Conservation (phyloP, 805 yeast species). For the Metschnikowia matae region DNA sequence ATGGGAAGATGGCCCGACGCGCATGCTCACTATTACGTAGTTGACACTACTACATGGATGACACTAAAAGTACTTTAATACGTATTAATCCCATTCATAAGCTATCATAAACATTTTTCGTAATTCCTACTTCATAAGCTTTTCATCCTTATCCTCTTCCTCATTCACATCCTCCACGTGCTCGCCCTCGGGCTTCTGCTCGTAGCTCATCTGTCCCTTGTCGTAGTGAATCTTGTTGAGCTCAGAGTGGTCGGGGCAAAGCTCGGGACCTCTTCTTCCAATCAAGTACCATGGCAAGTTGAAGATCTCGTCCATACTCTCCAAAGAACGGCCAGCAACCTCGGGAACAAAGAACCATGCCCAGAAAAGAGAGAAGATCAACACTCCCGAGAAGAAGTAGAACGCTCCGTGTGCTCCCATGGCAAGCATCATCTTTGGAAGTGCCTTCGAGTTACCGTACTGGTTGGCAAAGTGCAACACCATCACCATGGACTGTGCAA, state of each 20-base stretch:
- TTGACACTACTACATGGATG: neutral
- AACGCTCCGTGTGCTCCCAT: conserved; percentile 49
- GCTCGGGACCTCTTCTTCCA: conserved; percentile 50
- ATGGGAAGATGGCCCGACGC: too few relatives aligned
- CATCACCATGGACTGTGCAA: conserved; percentile 51
- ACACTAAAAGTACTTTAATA: too few relatives aligned
- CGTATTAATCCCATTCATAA: too few relatives aligned
- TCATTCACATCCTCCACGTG: conserved; percentile 7
- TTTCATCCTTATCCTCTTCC: conserved; percentile 8
- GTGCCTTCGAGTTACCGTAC: conserved; percentile 53
- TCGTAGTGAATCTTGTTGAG: conserved; percentile 25
- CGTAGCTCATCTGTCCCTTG: conserved; percentile 2
- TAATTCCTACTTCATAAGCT: conserved; percentile 5
- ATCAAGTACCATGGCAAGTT: conserved; percentile 54
- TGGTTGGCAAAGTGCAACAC: conserved; percentile 54
- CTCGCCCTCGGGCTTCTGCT: conserved; percentile 5
- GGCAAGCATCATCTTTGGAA: conserved; percentile 47
- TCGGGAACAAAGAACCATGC: conserved; percentile 51
- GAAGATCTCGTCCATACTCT: conserved; percentile 50
- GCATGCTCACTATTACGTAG: neutral
- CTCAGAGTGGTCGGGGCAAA: conserved; percentile 50
- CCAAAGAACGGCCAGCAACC: conserved; percentile 48
- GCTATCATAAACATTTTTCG: neutral
- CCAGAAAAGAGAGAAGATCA: conserved; percentile 40
- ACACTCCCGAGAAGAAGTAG: conserved; percentile 46